Base-by-base conservation (phyloP, 345 rosid species). In the Gossypium sturtianum region DNA sequence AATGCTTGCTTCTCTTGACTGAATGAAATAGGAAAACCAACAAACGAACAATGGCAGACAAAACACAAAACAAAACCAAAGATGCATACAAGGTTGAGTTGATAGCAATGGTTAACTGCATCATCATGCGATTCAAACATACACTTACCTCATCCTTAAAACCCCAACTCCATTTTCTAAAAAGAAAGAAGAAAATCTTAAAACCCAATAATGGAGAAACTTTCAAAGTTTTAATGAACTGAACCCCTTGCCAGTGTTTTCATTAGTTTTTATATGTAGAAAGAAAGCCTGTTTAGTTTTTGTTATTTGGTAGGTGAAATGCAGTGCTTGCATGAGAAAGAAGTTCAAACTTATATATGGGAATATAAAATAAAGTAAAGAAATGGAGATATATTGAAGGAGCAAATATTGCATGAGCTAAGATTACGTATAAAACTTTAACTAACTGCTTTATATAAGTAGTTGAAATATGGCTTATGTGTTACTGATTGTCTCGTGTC, bases 1-100 rank as follows among this genome's bases (percentile, higher is more conserved):
- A 74, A 68, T 59, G 76, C 58, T 54, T 76, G 75, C 74, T 76
- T 71, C 74, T 71, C 43, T 60, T 64, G 74, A 65, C 71, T 64
- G 60, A 77, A 70, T 76, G 75, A 72, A 58, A 22, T 29, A 78
- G 64, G 74, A 71, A 78, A 77, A 47, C 77, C 62, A 80, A 63
- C 17, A 23, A 34, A 74, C 20, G 66, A 17, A 62, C 12, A 29
- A 62, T 62, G 45, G 11, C 34, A 62, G 20, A 62, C 66, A 62
- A 7, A 29, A 62, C 20, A 62, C 16, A 62, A 29, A 34, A 34
- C 4, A 29, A 7, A 29, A 62, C n/a, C 45, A 62, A 22, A 66
- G 38, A 13, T 45, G 38, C 38, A 22, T 12, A 66, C 71, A 47
- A 12, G 34, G 49, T 44, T 12, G 53, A 44, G 29, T 66, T 66